Evolutionary conservation across 1,284 basidiomycete genomes (phyloP).

Genomic region (Rhodofomes roseus): DNA sequence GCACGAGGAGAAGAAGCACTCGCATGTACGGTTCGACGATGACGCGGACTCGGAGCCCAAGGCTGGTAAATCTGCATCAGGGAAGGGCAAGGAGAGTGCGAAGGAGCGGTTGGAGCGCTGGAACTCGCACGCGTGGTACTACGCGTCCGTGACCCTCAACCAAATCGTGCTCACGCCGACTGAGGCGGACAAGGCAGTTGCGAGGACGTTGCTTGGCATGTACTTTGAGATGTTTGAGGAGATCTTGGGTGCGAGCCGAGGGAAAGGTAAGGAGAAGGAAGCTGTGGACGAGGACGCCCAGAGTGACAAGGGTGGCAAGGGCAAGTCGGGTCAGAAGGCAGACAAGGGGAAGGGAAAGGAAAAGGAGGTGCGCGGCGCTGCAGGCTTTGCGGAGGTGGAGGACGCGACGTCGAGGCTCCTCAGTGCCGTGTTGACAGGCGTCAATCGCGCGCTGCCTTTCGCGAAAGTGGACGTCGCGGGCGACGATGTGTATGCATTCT

Average conservation of each 20-base stretch:
- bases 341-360: slow-evolving; percentile 23
- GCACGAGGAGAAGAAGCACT: slow-evolving; percentile 1
- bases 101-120: slow-evolving; percentile 22
- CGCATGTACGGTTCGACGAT: slow-evolving; percentile 19
- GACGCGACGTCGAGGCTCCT: slow-evolving; percentile 83
- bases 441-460: slow-evolving; percentile 94
- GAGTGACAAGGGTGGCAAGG: slow-evolving; percentile 30
- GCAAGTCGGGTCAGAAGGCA: slow-evolving; percentile 11
- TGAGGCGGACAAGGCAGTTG: slow-evolving; percentile 68
- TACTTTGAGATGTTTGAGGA: slow-evolving; percentile 97
- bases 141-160: slow-evolving; percentile 91
- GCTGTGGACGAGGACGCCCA: slow-evolving; percentile 32
- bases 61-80: slow-evolving; percentile 20
- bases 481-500: slow-evolving; percentile 35
- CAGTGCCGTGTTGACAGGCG: slow-evolving; percentile 90
- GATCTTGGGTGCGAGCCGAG: slow-evolving; percentile 62
- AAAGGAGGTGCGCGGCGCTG: slow-evolving; percentile 49
- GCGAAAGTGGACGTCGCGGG: slow-evolving; percentile 67
- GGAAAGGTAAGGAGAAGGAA: slow-evolving; percentile 27
- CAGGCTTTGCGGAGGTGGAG: slow-evolving; percentile 71
- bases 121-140: slow-evolving; percentile 62
- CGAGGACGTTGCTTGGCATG: slow-evolving; percentile 82
- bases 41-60: slow-evolving; percentile 25
- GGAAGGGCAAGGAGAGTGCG: slow-evolving; percentile 12
- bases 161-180: slow-evolving; percentile 80